A percentile compares a stretch with the other conserved stretches of the same genome.
phyloP scores from a whole-genome alignment of 1,284 basidiomycete species.

The Sporisorium scitamineum region DNA sequence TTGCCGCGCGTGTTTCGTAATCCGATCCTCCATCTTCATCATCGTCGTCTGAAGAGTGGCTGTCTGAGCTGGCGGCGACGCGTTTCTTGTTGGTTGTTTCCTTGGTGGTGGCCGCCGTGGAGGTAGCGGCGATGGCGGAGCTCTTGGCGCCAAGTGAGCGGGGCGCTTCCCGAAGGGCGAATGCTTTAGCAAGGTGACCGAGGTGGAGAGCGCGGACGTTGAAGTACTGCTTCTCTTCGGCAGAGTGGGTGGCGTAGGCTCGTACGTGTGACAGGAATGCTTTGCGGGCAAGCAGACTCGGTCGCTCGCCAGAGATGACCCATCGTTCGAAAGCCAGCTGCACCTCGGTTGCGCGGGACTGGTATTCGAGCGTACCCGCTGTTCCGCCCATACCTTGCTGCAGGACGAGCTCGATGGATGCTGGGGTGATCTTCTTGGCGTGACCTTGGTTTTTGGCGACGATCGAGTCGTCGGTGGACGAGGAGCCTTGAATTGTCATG shows the following conservation, averaged over 20 bases:
- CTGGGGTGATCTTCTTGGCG: constrained; percentile 30
- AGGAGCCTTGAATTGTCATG: constrained; percentile 29
- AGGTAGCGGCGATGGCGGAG: constrained; percentile 20
- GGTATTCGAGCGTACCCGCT: constrained; percentile 75
- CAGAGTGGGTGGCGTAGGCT: constrained; percentile 96
- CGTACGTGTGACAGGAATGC: constrained; percentile 93
- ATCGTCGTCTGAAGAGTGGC: constrained; percentile 7
- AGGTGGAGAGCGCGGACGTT: constrained; percentile 92
- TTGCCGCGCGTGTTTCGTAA: constrained; percentile 26
- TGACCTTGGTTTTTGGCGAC: constrained; percentile 21
- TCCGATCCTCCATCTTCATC: constrained; percentile 31
- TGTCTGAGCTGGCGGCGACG: not conserved
- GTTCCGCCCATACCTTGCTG: constrained; percentile 81
- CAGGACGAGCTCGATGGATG: constrained; percentile 50
- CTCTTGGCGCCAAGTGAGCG: constrained; percentile 73
- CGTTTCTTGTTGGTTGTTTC: constrained; percentile 15
- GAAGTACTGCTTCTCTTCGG: constrained; percentile 94
- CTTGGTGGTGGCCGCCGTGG: constrained; percentile 1
- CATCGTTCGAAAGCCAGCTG: constrained; percentile 95
- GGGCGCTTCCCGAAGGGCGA: constrained; percentile 93
- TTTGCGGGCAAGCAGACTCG: constrained; percentile 80
- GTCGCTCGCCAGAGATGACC: constrained; percentile 83
- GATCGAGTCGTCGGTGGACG: not conserved
- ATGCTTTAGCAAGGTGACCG: constrained; percentile 95
- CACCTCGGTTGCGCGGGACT: constrained; percentile 92